phyloP scores from a whole-genome alignment of 345 rosid species.

The Durio zibethinus region DNA sequence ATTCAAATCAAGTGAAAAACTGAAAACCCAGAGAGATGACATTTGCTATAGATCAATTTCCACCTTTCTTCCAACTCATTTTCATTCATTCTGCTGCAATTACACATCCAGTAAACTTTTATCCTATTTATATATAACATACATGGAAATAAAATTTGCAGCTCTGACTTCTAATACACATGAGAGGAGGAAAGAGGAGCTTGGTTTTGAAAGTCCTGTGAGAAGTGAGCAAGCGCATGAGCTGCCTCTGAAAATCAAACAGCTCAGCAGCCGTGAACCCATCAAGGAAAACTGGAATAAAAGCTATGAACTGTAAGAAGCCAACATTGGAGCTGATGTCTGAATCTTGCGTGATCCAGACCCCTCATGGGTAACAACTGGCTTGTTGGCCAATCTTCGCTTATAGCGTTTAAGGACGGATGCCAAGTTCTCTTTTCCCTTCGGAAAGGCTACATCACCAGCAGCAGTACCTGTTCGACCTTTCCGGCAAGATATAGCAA shows the following conservation, averaged over 20 bases:
- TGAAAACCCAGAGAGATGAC: not conserved
- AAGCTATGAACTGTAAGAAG: conserved; percentile 25
- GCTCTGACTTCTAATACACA: conserved; percentile 27
- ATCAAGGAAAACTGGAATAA: not conserved
- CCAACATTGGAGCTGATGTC: conserved; percentile 4
- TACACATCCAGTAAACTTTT: conserved; percentile 24
- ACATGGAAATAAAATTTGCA: conserved; percentile 28
- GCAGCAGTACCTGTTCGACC: conserved; percentile 94
- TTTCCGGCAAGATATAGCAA: conserved; percentile 80
- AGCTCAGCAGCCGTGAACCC: conserved; percentile 24
- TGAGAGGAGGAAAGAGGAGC: not conserved
- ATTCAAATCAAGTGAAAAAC: not conserved
- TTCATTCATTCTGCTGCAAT: conserved; percentile 30
- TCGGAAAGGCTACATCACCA: conserved; percentile 95
- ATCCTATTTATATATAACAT: conserved; percentile 33
- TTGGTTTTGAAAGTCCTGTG: not conserved
- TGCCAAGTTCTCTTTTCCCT: conserved; percentile 92
- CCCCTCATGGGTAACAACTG: conserved; percentile 31
- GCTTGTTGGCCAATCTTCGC: conserved; percentile 68
- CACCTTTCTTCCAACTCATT: conserved; percentile 23
- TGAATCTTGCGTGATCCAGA: conserved; percentile 43
- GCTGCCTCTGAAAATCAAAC: conserved; percentile 33
- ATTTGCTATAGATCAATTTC: not conserved
- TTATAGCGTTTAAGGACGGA: conserved; percentile 96
- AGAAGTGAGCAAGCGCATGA: conserved; percentile 6